phyloP scores from a whole-genome alignment of 768 basidiomycete genomes.

The Butyriboletus loyo region DNA sequence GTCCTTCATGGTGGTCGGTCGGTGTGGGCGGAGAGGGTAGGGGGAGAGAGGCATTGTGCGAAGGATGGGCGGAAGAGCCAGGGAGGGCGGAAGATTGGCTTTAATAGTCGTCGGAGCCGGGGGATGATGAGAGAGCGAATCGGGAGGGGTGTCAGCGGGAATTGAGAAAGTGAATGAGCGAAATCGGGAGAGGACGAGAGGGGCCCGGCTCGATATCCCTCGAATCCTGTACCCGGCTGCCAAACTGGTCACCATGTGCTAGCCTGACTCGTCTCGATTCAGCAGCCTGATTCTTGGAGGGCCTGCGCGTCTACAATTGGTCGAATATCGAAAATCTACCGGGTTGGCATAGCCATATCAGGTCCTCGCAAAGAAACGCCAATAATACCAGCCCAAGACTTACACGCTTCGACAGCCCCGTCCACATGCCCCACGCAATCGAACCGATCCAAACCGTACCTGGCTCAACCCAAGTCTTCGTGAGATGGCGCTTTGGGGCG shows the following conservation, averaged over 20 bases:
- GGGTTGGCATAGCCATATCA: constrained; percentile 17
- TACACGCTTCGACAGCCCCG: not conserved
- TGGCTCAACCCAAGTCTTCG: constrained; percentile 1
- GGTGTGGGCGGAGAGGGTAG: constrained; percentile 36
- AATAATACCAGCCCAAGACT: constrained; percentile 16
- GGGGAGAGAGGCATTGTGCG: constrained; percentile 42
- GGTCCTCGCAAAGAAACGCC: constrained; percentile 15
- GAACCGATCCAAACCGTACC: constrained; percentile 10
- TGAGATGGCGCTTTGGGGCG: constrained; percentile 13
- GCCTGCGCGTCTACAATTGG: constrained; percentile 17
- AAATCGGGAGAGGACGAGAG: constrained; percentile 39
- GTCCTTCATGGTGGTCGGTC: constrained; percentile 25
- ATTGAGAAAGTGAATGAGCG: constrained; percentile 23
- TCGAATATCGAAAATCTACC: constrained; percentile 20
- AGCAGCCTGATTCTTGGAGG: constrained; percentile 20
- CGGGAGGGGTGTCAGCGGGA: constrained; percentile 31
- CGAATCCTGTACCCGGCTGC: constrained; percentile 32
- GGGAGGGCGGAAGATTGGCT: constrained; percentile 19
- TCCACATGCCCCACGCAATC: constrained; percentile 1
- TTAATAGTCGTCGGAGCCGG: constrained; percentile 40
- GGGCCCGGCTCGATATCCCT: constrained; percentile 37
- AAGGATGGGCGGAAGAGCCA: constrained; percentile 27
- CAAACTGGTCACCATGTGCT: constrained; percentile 38
- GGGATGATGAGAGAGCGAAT: constrained; percentile 23
- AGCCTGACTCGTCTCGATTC: constrained; percentile 44